Conservation (phyloP, 2,329 filamentous ascomycete species). For the Tolypocladium capitatum region DNA sequence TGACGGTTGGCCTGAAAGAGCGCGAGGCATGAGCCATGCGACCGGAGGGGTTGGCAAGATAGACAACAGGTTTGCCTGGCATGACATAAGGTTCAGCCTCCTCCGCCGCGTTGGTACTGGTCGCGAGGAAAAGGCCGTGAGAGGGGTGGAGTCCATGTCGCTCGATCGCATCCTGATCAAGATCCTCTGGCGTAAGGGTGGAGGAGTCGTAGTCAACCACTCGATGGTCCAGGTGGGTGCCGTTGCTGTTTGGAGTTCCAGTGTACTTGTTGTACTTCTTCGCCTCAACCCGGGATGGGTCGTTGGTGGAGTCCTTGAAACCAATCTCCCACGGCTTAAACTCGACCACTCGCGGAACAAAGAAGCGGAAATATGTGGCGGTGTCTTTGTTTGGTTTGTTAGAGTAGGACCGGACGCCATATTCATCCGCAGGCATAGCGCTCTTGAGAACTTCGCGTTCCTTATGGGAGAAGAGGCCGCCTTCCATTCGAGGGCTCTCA, state of each 20-base stretch:
- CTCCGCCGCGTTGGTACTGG: constrained; percentile 31
- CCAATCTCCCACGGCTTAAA: constrained; percentile 43
- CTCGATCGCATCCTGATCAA: constrained; percentile 36
- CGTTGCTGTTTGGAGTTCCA: constrained; percentile 38
- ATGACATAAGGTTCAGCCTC: constrained; percentile 26
- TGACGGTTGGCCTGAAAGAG: constrained; percentile 22
- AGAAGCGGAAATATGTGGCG: constrained; percentile 39
- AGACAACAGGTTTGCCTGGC: constrained; percentile 34
- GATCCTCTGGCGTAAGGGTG: constrained; percentile 31
- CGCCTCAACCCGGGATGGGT: constrained; percentile 16
- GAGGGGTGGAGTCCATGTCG: constrained; percentile 38
- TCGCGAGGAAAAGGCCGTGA: constrained; percentile 37
- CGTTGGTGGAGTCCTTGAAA: constrained; percentile 45
- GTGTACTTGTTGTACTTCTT: constrained; percentile 26
- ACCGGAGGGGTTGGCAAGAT: constrained; percentile 32
- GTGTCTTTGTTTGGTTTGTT: constrained; percentile 25
- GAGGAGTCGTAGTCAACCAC: constrained; percentile 40
- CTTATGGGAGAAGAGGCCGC: constrained; percentile 14
- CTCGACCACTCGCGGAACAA: constrained; percentile 31
- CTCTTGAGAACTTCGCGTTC: constrained; percentile 25
- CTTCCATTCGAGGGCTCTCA: constrained; percentile 13
- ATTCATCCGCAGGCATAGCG: constrained; percentile 34
- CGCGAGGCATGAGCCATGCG: constrained; percentile 36
- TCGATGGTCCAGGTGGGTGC: constrained; percentile 40
- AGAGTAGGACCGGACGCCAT: constrained; percentile 33